Percentiles rank a stretch among this genome's conserved stretches.
phyloP scores from a whole-genome alignment of 2,329 filamentous ascomycete genomes.

The Claviceps humidiphila region DNA sequence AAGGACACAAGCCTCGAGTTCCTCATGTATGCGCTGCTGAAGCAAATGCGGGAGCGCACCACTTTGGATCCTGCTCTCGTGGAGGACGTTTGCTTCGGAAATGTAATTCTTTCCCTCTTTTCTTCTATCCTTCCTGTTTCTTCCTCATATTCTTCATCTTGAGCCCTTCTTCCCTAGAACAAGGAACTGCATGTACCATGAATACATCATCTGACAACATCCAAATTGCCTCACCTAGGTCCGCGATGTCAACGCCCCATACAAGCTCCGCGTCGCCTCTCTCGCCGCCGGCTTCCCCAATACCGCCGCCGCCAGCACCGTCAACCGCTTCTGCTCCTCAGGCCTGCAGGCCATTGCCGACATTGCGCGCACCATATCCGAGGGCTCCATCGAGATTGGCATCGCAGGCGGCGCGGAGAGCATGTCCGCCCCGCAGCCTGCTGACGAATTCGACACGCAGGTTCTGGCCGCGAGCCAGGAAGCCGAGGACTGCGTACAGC shows the following conservation, averaged over 20 bases:
- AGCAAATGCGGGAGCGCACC: constrained; percentile 58
- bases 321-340: constrained; percentile 96
- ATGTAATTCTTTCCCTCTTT: constrained; percentile 38
- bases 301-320: constrained; percentile 64
- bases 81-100: constrained; percentile 85
- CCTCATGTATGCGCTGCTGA: constrained; percentile 69
- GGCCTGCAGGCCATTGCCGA: constrained; percentile 92
- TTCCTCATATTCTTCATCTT: neutral
- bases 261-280: constrained; percentile 78
- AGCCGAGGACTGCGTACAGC: constrained; percentile 73
- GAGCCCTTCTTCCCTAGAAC: no score
- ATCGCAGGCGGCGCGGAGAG: constrained; percentile 79
- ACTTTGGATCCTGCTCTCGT: constrained; percentile 69
- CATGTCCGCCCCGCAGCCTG: constrained; percentile 64
- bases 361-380: constrained; percentile 75
- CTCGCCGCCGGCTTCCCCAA: constrained; percentile 90
- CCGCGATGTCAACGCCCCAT: constrained; percentile 71
- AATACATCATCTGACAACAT: neutral
- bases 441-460: constrained; percentile 62
- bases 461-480: constrained; percentile 62
- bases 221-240: constrained; percentile 39
- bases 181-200: no score
- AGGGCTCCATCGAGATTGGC: constrained; percentile 73
- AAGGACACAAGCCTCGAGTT: constrained; percentile 89
- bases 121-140: no score